Evolutionary conservation across 2,329 filamentous ascomycete species (phyloP), one percentile per base, ranked within the genome.

Genomic region (Ophidiomyces ophidiicola): DNA sequence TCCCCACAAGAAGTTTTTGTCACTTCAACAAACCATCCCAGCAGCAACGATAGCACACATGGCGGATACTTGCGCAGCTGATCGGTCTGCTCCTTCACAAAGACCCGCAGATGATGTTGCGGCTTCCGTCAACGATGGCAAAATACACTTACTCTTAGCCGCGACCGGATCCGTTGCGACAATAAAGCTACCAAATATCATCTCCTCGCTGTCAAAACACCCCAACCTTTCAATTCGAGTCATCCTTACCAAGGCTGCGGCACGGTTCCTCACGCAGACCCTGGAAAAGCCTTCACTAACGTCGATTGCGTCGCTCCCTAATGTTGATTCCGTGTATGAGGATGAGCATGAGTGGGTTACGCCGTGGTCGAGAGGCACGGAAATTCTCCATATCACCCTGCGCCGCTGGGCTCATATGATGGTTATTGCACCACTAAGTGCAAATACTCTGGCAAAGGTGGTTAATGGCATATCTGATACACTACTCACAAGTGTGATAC

Each of bases 311-410:
- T 50, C 60, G 2, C 60, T 83, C 4, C 74, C 77, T 2, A 79
- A 81, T 47, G 82, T 96, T 5, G 85, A 92, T 30, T 82, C 70
- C 14, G 70, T 94, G 33, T 87, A 94, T 60, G 67, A 71, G 6
- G 85, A 96, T 54, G 73, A 75, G n/a, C 82, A 87, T 47, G 90
- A 96, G 60, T 94, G 87, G 86, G 65, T 60, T 1, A 66, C 69
- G 30, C 76, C 82, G 0, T 96, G 88, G 88, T 72, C 69, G 15
- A 71, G 87, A 2, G 83, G 81, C 3, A 74, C 74, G n/a, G 69
- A 70, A 2, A 93, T 98, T 32, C 63, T 96, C 41, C 90, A 98
- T 55, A 96, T 98, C 50, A 84, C 93, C 58, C 64, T 94, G 39
- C 69, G 87, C 20, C 70, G 81, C 46, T 82, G 82, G 87, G 84